Conservation (phyloP, 176 grass and related monocot genomes). For the Urochloa ruziziensis region DNA sequence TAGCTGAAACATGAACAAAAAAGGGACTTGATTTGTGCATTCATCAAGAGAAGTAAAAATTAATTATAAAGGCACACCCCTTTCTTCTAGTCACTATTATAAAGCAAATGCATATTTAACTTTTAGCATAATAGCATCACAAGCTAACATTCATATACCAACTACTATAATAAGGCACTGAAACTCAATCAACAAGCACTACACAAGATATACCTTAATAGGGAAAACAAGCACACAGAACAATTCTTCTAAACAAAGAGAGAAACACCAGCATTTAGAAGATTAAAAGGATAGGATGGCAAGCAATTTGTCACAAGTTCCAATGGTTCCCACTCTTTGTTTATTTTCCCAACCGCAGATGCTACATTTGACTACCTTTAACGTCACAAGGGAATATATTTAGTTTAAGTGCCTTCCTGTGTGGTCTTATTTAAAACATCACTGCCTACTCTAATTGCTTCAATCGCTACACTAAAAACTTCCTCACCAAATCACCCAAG, state of each 20-base stretch:
- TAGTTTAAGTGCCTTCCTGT: background rate
- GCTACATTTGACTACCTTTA: conserved; percentile 2
- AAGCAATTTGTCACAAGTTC: background rate
- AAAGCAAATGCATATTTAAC: background rate
- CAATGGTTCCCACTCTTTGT: background rate
- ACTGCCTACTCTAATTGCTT: background rate
- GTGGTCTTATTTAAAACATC: background rate
- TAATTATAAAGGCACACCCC: background rate
- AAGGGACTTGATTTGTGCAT: background rate
- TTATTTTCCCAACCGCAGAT: background rate
- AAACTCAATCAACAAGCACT: background rate
- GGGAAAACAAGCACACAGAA: background rate
- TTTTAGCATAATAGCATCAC: conserved; percentile 20
- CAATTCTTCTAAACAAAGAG: conserved; percentile 4
- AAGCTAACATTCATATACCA: background rate
- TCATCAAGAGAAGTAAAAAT: conserved; percentile 25
- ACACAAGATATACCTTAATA: conserved; percentile 2
- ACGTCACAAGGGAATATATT: background rate
- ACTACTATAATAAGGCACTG: background rate
- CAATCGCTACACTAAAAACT: background rate
- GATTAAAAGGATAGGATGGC: background rate
- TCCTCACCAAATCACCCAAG: conserved; percentile 3
- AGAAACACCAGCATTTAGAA: background rate
- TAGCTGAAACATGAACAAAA: conserved; percentile 62
- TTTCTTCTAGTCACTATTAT: conserved; percentile 11